A percentile compares a stretch with the other conserved stretches of the same genome.
These are phyloP conservation scores for Geotrichum europaeum DNA, from an alignment of 1,139 yeast genomes.

Conservation along the genomic window DNA sequence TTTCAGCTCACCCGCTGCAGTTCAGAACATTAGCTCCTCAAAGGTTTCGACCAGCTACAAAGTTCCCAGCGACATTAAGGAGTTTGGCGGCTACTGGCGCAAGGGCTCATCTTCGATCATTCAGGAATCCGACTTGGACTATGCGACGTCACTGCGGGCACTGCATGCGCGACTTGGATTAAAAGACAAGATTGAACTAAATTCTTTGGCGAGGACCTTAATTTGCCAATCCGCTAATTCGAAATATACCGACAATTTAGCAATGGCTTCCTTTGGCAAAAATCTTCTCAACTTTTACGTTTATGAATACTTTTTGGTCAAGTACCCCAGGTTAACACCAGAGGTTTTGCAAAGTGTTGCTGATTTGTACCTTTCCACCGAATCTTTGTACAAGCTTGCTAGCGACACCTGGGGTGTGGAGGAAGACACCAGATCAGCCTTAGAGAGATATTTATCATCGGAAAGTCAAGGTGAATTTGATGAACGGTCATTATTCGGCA, in stretches of 20 bases:
- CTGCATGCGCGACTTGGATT: slow-evolving; percentile 66
- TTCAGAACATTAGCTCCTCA: neutral
- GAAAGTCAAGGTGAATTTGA: slow-evolving; percentile 29
- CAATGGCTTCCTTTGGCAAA: slow-evolving; percentile 77
- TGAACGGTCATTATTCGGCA: slow-evolving; percentile 27
- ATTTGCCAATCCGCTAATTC: slow-evolving; percentile 44
- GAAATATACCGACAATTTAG: slow-evolving; percentile 64
- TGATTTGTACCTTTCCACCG: slow-evolving; percentile 63
- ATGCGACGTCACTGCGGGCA: slow-evolving; percentile 52
- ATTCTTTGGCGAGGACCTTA: slow-evolving; percentile 76
- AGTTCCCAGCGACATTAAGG: slow-evolving; percentile 23
- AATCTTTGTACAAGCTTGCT: slow-evolving; percentile 60
- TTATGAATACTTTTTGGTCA: slow-evolving; percentile 62
- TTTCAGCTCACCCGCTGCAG: neutral
- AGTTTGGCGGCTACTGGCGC: slow-evolving; percentile 28
- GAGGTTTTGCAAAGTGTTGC: slow-evolving; percentile 68
- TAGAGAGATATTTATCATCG: slow-evolving; percentile 63
- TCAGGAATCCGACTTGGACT: slow-evolving; percentile 7
- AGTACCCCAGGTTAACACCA: slow-evolving; percentile 86
- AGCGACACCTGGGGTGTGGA: slow-evolving; percentile 75
- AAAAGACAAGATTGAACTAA: slow-evolving; percentile 43
- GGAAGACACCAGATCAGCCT: slow-evolving; percentile 55
- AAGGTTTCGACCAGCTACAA: slow-evolving; percentile 5
- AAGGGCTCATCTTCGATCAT: slow-evolving; percentile 15
- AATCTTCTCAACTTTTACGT: slow-evolving; percentile 70